phyloP scores from a whole-genome alignment of 306 rosid genomes.

The Cajanus cajan region DNA sequence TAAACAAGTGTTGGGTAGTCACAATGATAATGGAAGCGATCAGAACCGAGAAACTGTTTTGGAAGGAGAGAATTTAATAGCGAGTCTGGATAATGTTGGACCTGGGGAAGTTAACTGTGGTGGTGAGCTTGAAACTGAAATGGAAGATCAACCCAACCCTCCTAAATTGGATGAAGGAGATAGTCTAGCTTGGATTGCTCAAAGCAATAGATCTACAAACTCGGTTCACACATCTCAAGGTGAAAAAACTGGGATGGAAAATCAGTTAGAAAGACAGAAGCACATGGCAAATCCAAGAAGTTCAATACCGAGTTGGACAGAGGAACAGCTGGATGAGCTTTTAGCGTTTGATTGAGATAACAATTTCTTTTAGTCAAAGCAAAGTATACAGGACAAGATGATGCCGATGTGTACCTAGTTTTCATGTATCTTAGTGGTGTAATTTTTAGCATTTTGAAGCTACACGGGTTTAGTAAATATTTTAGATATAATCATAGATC shows the following conservation, averaged over 20 bases:
- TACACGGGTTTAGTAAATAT: conserved; percentile 5
- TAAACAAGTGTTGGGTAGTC: conserved; percentile 21
- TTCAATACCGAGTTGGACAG: conserved; percentile 72
- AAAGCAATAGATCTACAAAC: conserved; percentile 30
- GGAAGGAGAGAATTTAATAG: conserved; percentile 33
- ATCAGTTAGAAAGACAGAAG: conserved; percentile 18
- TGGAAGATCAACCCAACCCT: conserved; percentile 31
- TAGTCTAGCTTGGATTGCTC: conserved; percentile 7
- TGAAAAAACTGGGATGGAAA: conserved; percentile 23
- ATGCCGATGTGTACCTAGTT: not conserved
- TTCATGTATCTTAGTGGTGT: not conserved
- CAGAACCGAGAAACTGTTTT: conserved; percentile 17
- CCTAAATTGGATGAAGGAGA: conserved; percentile 24
- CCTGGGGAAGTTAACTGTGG: conserved; percentile 10
- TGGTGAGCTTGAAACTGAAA: conserved; percentile 26
- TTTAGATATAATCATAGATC: no score
- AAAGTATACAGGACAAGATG: not conserved
- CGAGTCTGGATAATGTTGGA: conserved; percentile 16
- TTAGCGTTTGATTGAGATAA: conserved; percentile 55
- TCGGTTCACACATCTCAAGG: conserved; percentile 16
- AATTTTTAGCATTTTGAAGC: not conserved
- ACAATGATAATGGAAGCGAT: conserved; percentile 18
- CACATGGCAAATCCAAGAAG: conserved; percentile 29
- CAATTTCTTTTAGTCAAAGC: not conserved
- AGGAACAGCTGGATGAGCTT: conserved; percentile 80